Evolutionary conservation across 805 yeast genomes (phyloP).

Genomic region (Priceomyces fermenticarens): DNA sequence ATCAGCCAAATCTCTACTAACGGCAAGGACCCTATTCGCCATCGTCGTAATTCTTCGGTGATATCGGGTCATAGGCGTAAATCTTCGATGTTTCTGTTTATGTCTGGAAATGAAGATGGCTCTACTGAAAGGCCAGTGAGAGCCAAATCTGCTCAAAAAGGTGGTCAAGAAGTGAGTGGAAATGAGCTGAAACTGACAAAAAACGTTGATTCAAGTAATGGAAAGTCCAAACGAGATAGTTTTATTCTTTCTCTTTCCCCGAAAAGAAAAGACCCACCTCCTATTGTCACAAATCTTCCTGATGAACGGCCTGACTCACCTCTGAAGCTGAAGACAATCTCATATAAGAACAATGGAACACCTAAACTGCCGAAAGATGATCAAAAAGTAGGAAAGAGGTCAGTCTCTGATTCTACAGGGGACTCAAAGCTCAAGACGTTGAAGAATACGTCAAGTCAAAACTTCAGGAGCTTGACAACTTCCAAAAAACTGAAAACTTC

Average conservation of each 20-base stretch:
- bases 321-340: conserved; percentile 25
- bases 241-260: conserved; percentile 1
- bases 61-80: conserved; percentile 51
- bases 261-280: conserved; percentile 2
- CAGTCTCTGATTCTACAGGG: conserved; percentile 36
- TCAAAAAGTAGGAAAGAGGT: conserved; percentile 21
- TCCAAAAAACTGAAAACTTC: conserved; percentile 65
- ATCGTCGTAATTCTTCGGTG: conserved; percentile 26
- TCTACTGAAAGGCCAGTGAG: conserved; percentile 2
- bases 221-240: conserved; percentile 19
- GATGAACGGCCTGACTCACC: conserved; percentile 36
- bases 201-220: conserved; percentile 20
- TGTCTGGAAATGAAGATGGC: conserved; percentile 30
- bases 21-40: conserved; percentile 1
- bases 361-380: background rate
- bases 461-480: conserved; percentile 43
- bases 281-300: conserved; percentile 16
- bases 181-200: background rate
- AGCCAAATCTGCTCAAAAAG: conserved; percentile 2
- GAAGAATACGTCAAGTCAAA: conserved; percentile 53
- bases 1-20: conserved; percentile 32
- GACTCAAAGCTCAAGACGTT: conserved; percentile 47
- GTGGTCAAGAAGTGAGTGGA: background rate
- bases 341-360: conserved; percentile 11
- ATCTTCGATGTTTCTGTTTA: conserved; percentile 56